Percentiles rank a stretch among this genome's conserved stretches.
Conservation (phyloP, 2,329 filamentous ascomycete genomes). For the Samsoniella hepiali region DNA sequence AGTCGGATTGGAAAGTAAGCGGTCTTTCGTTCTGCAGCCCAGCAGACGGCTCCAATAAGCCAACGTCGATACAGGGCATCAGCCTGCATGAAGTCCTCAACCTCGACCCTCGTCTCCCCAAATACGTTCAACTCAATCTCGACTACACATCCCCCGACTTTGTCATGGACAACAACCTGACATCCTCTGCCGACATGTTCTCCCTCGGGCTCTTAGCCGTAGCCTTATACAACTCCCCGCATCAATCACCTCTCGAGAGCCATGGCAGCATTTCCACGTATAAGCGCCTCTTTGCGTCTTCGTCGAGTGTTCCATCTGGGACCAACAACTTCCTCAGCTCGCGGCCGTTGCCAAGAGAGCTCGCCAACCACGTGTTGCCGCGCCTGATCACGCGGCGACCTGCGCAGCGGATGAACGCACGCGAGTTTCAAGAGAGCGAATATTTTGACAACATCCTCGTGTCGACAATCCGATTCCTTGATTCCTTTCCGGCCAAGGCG, state of each 20-base stretch:
- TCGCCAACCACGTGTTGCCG: conserved; percentile 73
- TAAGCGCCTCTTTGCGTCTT: conserved; percentile 76
- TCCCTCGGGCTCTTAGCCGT: conserved; percentile 85
- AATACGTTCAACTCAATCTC: conserved; percentile 79
- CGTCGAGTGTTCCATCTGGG: conserved; percentile 72
- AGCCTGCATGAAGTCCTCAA: conserved; percentile 81
- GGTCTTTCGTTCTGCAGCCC: conserved; percentile 88
- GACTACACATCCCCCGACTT: conserved; percentile 96
- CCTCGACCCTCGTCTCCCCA: conserved; percentile 78
- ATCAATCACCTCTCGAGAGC: conserved; percentile 78
- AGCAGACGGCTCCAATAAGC: conserved; percentile 68
- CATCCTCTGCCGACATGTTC: conserved; percentile 84
- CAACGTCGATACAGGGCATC: conserved; percentile 74
- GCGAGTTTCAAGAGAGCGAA: conserved; percentile 89
- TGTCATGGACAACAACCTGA: conserved; percentile 84
- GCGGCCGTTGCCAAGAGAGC: conserved; percentile 73
- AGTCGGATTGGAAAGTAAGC: conserved; percentile 98
- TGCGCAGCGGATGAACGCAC: conserved; percentile 80
- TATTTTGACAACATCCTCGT: conserved; percentile 98
- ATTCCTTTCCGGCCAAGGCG: conserved; percentile 87
- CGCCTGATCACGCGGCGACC: conserved; percentile 83
- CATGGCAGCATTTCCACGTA: conserved; percentile 80
- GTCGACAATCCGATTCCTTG: conserved; percentile 92
- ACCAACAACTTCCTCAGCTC: conserved; percentile 83
- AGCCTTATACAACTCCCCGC: conserved; percentile 91